Conservation (phyloP, 768 basidiomycete genomes). For the Russula griseocarnosa region DNA sequence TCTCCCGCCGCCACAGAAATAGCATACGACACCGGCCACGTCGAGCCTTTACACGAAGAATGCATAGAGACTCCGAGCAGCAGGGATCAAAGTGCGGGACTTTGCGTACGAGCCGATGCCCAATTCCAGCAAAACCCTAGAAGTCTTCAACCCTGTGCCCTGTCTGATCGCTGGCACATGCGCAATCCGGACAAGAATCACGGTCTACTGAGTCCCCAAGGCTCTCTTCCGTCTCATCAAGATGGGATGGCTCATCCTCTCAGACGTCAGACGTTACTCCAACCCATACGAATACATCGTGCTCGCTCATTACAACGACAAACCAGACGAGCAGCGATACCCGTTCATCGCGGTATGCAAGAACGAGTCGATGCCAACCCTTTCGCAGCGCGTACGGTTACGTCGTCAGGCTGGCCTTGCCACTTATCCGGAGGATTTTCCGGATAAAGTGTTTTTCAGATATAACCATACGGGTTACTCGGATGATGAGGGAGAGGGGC, state of each 20-base stretch:
- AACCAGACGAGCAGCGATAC: slow-evolving; percentile 29
- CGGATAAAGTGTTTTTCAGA: slow-evolving; percentile 30
- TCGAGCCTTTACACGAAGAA: slow-evolving; percentile 16
- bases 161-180: slow-evolving; percentile 25
- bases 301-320: slow-evolving; percentile 28
- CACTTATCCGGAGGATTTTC: slow-evolving; percentile 24
- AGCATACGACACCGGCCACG: slow-evolving; percentile 26
- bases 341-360: slow-evolving; percentile 28
- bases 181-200: slow-evolving; percentile 8
- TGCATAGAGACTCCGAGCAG: slow-evolving; percentile 15
- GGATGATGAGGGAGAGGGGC: slow-evolving; percentile 4
- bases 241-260: slow-evolving; percentile 31
- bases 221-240: slow-evolving; percentile 32
- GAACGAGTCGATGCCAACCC: slow-evolving; percentile 27
- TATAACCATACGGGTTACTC: slow-evolving; percentile 8
- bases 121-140: slow-evolving; percentile 25
- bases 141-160: slow-evolving; percentile 30
- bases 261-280: slow-evolving; percentile 31
- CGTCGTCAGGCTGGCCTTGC: slow-evolving; percentile 23
- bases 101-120: slow-evolving; percentile 31
- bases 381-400: slow-evolving; percentile 29
- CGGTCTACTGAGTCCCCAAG: slow-evolving; percentile 22
- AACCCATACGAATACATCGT: slow-evolving; percentile 28
- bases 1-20: slow-evolving; percentile 35
- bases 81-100: slow-evolving; percentile 37